Conservation (phyloP, 768 basidiomycete species). For the Scleroderma citrinum region DNA sequence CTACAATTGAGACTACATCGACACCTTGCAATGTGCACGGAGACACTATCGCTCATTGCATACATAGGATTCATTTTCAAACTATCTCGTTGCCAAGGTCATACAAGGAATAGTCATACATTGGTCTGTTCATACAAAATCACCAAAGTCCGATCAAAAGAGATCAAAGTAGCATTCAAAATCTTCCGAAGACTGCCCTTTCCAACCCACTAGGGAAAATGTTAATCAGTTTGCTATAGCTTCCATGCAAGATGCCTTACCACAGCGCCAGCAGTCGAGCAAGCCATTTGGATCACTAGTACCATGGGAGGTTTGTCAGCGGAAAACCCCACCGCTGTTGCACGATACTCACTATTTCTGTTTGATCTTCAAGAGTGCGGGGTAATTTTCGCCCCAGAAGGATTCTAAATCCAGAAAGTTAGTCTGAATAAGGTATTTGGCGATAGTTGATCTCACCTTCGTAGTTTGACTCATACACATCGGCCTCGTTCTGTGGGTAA, state of each 20-base stretch:
- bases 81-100: too few species aligned
- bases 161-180: constrained; percentile 4
- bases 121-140: too few species aligned
- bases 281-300: constrained; percentile 23
- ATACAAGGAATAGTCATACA: too few species aligned
- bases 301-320: not conserved
- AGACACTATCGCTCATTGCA: too few species aligned
- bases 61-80: too few species aligned
- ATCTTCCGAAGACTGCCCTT: constrained; percentile 8
- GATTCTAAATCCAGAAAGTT: constrained; percentile 8
- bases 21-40: too few species aligned
- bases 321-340: not conserved
- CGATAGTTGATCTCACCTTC: constrained; percentile 7
- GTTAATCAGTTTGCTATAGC: not conserved
- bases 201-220: constrained; percentile 22
- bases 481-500: constrained; percentile 27
- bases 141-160: constrained; percentile 3
- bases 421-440: not conserved
- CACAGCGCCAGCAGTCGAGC: constrained; percentile 32
- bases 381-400: constrained; percentile 33
- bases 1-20: too few species aligned
- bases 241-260: constrained; percentile 12
- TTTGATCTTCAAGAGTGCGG: constrained; percentile 24
- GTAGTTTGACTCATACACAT: constrained; percentile 30
- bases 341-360: constrained; percentile 27